A percentile compares a stretch with the other conserved stretches of the same genome.
Conservation (phyloP, 116 monocot genomes). For the Zostera marina region DNA sequence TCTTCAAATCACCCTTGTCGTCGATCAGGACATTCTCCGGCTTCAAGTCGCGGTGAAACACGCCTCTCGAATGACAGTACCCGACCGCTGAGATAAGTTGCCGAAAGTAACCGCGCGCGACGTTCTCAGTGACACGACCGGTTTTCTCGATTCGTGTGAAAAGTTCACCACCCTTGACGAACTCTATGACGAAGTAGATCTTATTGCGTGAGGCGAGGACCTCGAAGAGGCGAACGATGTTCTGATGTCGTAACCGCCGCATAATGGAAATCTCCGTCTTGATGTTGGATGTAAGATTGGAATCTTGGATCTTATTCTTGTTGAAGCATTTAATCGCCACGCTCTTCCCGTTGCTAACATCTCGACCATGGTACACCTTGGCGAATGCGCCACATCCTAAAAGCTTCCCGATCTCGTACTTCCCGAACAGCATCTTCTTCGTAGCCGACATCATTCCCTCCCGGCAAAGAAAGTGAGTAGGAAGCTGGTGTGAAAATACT, state of each 20-base stretch:
- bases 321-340: constrained; percentile 24
- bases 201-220: constrained; percentile 18
- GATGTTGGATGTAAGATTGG: constrained; percentile 9
- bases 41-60: constrained; percentile 15
- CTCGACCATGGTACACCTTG: constrained; percentile 49
- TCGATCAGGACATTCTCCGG: constrained; percentile 16
- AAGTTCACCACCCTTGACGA: constrained; percentile 20
- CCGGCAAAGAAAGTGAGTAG: too few relatives aligned
- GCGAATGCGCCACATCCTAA: constrained; percentile 53
- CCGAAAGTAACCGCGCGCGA: constrained; percentile 5
- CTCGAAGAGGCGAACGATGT: constrained; percentile 19
- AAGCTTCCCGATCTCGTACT: constrained; percentile 44
- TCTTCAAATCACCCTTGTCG: constrained; percentile 31
- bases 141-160: constrained; percentile 2
- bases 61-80: constrained; percentile 9
- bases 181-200: constrained; percentile 26
- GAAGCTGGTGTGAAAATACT: too few relatives aligned
- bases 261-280: constrained; percentile 24
- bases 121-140: background rate
- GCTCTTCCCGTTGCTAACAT: constrained; percentile 9
- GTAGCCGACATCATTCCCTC: too few relatives aligned
- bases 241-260: constrained; percentile 21
- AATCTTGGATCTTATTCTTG: constrained; percentile 11
- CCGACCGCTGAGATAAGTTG: constrained; percentile 12
- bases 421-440: constrained; percentile 28